These are phyloP conservation scores for Cudoniella acicularis DNA, from an alignment of 495 filamentous ascomycete genomes.

Conservation along the genomic window DNA sequence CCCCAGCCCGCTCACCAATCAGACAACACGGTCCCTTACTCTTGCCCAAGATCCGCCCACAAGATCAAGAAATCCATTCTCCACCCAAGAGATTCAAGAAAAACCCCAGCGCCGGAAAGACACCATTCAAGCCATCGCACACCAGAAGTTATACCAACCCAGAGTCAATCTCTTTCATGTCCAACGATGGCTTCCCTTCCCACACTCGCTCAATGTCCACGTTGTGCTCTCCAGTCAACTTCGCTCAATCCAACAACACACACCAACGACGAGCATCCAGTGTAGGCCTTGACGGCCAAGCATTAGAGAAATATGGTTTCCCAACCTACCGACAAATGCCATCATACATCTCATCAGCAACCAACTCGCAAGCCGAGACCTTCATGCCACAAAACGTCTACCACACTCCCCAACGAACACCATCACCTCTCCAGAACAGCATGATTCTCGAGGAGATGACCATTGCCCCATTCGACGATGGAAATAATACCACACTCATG, in stretches of 20 bases:
- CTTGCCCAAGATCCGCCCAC: conserved; percentile 80
- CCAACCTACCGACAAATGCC: conserved; percentile 79
- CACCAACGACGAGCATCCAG: conserved; percentile 63
- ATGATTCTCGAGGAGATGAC: conserved; percentile 25
- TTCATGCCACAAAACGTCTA: conserved; percentile 39
- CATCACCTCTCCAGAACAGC: conserved; percentile 31
- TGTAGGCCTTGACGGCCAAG: conserved; percentile 63
- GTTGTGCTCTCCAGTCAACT: conserved; percentile 64
- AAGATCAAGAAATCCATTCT: conserved; percentile 69
- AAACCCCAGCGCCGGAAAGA: conserved; percentile 6
- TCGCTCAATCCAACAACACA: conserved; percentile 48
- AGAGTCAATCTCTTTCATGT: conserved; percentile 50
- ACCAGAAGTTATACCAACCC: conserved; percentile 66
- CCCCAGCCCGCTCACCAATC: conserved; percentile 69
- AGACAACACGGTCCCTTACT: conserved; percentile 76
- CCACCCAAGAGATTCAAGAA: conserved; percentile 25
- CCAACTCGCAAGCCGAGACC: conserved; percentile 43
- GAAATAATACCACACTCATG: conserved; percentile 65
- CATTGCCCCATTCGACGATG: conserved; percentile 33
- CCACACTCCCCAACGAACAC: conserved; percentile 36
- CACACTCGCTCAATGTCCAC: conserved; percentile 38
- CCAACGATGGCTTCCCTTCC: conserved; percentile 27
- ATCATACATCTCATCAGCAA: conserved; percentile 53
- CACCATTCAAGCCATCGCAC: conserved; percentile 43
- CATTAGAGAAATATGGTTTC: conserved; percentile 67